Base-by-base conservation (phyloP, 2,329 filamentous ascomycete species). In the Ophiostoma sp. region DNA sequence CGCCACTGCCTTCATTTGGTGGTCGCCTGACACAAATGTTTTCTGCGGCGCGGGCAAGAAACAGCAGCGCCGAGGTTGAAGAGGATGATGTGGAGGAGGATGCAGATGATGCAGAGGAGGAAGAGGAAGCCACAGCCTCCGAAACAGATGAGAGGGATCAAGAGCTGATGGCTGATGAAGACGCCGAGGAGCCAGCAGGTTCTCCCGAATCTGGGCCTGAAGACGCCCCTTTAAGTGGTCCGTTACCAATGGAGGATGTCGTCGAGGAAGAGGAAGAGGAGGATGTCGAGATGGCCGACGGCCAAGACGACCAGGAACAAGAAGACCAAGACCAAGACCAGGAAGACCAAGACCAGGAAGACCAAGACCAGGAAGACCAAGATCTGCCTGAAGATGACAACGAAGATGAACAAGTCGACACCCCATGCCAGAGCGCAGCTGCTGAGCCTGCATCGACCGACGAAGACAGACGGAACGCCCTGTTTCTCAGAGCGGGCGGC, bases 401-500 rank as follows among this genome's bases (percentile, higher is more conserved):
- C 3, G 68, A 72, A 10, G 68, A 69, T 6, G 67, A 44, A 1
- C 23, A 57, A 1, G 7, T 52, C 3, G 27, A 68, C 3, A 27
- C 10, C 8, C 4, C 52, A 48, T 15, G 4, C 7, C n/a, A 27
- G 10, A 11, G 8, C 8, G 3, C 52, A 20, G 68, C 69, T 4
- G 68, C 72, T 0, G 75, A 71, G 5, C 11, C 44, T 17, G 7
- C 10, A 5, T 4, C 3, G 17, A 48, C 23, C 72, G 80, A 82
- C 33, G 77, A 77, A 20, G 76, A 81, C 62, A 81, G 79, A 73
- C 80, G 81, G 17, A 79, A 78, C 10, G 75, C 79, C 39, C 75
- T 77, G 69, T 80, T 87, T 15, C 78, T 90, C 44, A 89, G 86
- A 75, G 82, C 84, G 17, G 78, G 81, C n/a, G 69, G 70, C 1